Evolutionary conservation across 371 early-diverging fungal species (phyloP).

Genomic region (Mortierella sp.): DNA sequence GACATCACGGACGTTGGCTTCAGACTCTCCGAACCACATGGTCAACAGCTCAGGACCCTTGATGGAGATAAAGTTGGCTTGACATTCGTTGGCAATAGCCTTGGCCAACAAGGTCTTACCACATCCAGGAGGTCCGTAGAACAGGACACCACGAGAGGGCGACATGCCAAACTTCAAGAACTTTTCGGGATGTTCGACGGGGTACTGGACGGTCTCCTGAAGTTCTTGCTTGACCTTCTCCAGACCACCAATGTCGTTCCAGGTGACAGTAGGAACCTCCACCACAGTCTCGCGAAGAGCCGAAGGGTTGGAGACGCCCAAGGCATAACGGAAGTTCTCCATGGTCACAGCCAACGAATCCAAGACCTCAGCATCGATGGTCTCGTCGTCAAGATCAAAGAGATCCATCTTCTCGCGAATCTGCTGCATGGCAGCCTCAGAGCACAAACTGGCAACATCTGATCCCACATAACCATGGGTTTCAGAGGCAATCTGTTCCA

Average conservation of each 20-base stretch:
- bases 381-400: slow-evolving; percentile 99
- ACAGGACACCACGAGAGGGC: slow-evolving; percentile 99
- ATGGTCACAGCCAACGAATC: slow-evolving; percentile 98
- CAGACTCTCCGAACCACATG: slow-evolving; percentile 99
- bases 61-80: slow-evolving; percentile 99
- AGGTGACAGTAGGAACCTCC: slow-evolving; percentile 97
- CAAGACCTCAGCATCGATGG: slow-evolving; percentile 98
- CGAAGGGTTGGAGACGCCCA: slow-evolving; percentile 98
- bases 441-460: slow-evolving; percentile 98
- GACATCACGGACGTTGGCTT: slow-evolving; percentile 99
- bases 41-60: slow-evolving; percentile 99
- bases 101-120: slow-evolving; percentile 99
- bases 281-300: slow-evolving; percentile 99
- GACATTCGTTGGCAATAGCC: slow-evolving; percentile 99
- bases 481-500: slow-evolving; percentile 96
- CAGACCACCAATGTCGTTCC: slow-evolving; percentile 99
- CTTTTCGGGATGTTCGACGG: slow-evolving; percentile 99
- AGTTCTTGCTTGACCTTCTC: slow-evolving; percentile 99
- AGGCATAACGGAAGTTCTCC: slow-evolving; percentile 99
- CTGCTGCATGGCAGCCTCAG: slow-evolving; percentile 99
- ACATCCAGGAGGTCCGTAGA: slow-evolving; percentile 99
- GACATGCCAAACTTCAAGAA: slow-evolving; percentile 99
- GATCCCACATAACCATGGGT: slow-evolving; percentile 99
- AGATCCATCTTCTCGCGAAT: slow-evolving; percentile 99
- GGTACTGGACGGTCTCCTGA: slow-evolving; percentile 99